Conservation (phyloP, 192 early-diverging fungal species). For the Fimicolochytrium jonesii region DNA sequence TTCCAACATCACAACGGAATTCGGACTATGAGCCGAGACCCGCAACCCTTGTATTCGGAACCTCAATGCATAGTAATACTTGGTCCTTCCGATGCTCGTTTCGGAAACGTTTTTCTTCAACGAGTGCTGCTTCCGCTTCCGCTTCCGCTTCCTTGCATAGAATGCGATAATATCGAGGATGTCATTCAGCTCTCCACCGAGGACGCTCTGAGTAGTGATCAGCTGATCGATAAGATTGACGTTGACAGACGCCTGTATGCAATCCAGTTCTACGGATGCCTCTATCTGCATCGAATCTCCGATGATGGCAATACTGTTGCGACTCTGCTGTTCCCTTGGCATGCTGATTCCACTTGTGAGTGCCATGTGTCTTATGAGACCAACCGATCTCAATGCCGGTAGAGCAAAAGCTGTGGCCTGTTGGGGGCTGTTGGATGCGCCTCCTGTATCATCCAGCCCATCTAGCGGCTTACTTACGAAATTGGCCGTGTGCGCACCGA, state of each 20-base stretch:
- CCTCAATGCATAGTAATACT: constrained; percentile 49
- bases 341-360: too few relatives aligned
- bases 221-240: constrained; percentile 74
- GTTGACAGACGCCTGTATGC: constrained; percentile 30
- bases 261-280: constrained; percentile 21
- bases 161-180: constrained; percentile 61
- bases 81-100: not conserved
- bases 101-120: not conserved
- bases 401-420: too few relatives aligned
- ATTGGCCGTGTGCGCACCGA: constrained; percentile 51
- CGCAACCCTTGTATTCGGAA: constrained; percentile 56
- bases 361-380: too few relatives aligned
- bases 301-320: not conserved
- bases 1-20: constrained; percentile 46
- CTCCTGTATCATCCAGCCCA: too few relatives aligned
- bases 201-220: constrained; percentile 68
- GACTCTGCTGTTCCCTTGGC: too few relatives aligned
- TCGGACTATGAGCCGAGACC: constrained; percentile 60
- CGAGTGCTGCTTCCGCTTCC: not conserved
- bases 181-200: constrained; percentile 74
- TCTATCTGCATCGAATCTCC: constrained; percentile 7
- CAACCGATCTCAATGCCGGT: too few relatives aligned
- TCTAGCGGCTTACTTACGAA: too few relatives aligned
- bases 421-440: too few relatives aligned
- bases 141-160: constrained; percentile 33